Evolutionary conservation across 108 stramenopile genomes (phyloP).

Genomic region (Pseudonitzschia delicatissima): DNA sequence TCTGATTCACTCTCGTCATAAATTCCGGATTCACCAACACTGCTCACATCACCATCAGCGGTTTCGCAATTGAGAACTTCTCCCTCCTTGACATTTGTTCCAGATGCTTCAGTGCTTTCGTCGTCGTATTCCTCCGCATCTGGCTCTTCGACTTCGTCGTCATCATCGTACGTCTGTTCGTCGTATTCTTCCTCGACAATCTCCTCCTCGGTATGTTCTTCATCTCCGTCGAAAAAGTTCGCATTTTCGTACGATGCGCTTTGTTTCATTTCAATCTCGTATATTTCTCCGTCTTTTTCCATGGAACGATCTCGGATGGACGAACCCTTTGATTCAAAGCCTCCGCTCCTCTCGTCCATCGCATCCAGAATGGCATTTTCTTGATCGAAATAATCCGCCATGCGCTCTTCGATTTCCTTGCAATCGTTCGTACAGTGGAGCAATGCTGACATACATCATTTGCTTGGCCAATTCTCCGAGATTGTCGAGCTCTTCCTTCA

Average conservation of each 20-base stretch:
- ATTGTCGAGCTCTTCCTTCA: constrained; percentile 22
- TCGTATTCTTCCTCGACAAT: neutral
- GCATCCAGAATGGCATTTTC: neutral
- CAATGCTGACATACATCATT: constrained; percentile 29
- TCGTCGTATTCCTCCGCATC: neutral
- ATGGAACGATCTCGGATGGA: neutral
- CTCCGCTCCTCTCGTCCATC: too few species aligned
- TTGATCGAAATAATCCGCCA: constrained; percentile 9
- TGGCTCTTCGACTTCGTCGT: neutral
- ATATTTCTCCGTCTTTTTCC: neutral
- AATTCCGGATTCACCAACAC: constrained; percentile 7
- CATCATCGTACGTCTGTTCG: neutral
- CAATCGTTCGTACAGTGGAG: constrained; percentile 24
- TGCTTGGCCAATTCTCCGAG: constrained; percentile 11
- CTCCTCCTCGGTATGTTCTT: neutral
- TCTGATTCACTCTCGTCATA: neutral
- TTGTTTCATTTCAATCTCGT: neutral
- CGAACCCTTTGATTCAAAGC: too few species aligned
- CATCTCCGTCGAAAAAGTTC: too few species aligned
- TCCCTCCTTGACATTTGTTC: neutral
- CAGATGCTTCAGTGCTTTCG: neutral
- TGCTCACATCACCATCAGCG: constrained; percentile 1
- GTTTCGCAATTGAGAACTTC: neutral
- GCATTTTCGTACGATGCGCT: neutral
- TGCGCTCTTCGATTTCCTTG: constrained; percentile 17